phyloP scores from a whole-genome alignment of 306 rosid genomes.

The Ormosia semicastrata region DNA sequence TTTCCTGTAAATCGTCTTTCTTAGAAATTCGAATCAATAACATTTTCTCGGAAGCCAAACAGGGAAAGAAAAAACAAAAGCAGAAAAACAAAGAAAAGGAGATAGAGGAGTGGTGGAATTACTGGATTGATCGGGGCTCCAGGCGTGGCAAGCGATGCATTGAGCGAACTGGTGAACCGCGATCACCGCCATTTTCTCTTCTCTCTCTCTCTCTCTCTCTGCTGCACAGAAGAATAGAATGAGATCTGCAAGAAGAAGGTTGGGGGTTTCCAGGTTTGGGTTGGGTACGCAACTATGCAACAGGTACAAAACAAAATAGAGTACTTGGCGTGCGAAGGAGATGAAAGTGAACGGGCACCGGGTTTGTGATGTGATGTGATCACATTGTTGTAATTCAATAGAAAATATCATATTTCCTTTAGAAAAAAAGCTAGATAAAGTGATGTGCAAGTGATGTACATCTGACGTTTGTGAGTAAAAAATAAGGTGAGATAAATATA shows the following conservation, averaged over 20 bases:
- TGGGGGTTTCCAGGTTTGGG: neutral
- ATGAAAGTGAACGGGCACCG: neutral
- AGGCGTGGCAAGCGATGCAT: constrained; percentile 87
- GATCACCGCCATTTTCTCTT: constrained; percentile 62
- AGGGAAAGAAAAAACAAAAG: neutral
- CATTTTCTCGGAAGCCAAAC: constrained; percentile 22
- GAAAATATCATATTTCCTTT: too few relatives aligned
- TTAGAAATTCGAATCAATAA: too few relatives aligned
- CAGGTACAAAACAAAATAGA: neutral
- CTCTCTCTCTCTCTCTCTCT: too few relatives aligned
- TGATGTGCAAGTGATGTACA: too few relatives aligned
- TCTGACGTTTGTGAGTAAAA: too few relatives aligned
- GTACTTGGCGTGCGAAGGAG: constrained; percentile 3
- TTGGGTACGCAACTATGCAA: neutral
- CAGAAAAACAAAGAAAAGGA: neutral
- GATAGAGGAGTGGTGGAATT: constrained; percentile 14
- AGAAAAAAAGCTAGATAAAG: too few relatives aligned
- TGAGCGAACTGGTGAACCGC: constrained; percentile 75
- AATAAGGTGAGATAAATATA: too few relatives aligned
- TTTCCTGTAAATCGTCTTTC: neutral
- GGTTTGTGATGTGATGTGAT: too few relatives aligned
- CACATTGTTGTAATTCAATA: too few relatives aligned
- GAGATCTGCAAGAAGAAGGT: constrained; percentile 21
- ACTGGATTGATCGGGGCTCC: constrained; percentile 94
- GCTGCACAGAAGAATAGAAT: neutral